These are phyloP conservation scores for Scheffersomyces segobiensis DNA, from an alignment of 1,139 yeast genomes.

Conservation along the genomic window DNA sequence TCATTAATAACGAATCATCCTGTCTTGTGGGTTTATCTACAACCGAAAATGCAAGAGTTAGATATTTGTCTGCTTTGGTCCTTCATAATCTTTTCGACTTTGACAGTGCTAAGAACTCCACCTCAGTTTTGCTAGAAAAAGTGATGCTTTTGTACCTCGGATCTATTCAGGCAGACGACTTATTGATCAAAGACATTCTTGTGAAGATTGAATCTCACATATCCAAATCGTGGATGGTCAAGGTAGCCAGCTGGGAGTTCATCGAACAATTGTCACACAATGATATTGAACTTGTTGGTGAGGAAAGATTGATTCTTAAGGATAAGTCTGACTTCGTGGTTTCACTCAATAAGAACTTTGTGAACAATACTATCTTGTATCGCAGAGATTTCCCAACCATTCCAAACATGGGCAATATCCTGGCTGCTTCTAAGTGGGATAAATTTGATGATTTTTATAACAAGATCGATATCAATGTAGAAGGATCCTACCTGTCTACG, in stretches of 20 bases:
- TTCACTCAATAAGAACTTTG: slow-evolving; percentile 51
- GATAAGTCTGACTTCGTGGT: slow-evolving; percentile 53
- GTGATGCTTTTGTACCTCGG: slow-evolving; percentile 62
- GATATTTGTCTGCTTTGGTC: slow-evolving; percentile 46
- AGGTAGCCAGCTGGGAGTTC: slow-evolving; percentile 68
- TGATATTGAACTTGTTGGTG: slow-evolving; percentile 46
- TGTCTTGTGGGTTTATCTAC: slow-evolving; percentile 29
- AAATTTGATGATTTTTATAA: slow-evolving; percentile 25
- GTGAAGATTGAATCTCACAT: slow-evolving; percentile 55
- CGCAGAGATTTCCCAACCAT: neutral
- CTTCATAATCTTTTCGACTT: slow-evolving; percentile 46
- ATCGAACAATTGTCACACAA: slow-evolving; percentile 38
- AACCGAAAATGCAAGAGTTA: slow-evolving; percentile 17
- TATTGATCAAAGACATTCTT: slow-evolving; percentile 57
- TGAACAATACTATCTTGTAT: slow-evolving; percentile 48
- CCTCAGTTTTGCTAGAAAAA: slow-evolving; percentile 43
- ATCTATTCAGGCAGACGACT: slow-evolving; percentile 59
- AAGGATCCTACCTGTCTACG: slow-evolving; percentile 20
- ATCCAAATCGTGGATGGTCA: slow-evolving; percentile 57
- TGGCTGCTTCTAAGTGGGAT: slow-evolving; percentile 12
- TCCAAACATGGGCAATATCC: neutral
- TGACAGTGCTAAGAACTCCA: slow-evolving; percentile 51
- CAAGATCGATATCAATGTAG: slow-evolving; percentile 10
- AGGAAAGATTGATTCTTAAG: slow-evolving; percentile 45
- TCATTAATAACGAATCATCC: slow-evolving; percentile 50